Base-by-base conservation (phyloP, 345 rosid genomes). In the Brassica cretica region DNA sequence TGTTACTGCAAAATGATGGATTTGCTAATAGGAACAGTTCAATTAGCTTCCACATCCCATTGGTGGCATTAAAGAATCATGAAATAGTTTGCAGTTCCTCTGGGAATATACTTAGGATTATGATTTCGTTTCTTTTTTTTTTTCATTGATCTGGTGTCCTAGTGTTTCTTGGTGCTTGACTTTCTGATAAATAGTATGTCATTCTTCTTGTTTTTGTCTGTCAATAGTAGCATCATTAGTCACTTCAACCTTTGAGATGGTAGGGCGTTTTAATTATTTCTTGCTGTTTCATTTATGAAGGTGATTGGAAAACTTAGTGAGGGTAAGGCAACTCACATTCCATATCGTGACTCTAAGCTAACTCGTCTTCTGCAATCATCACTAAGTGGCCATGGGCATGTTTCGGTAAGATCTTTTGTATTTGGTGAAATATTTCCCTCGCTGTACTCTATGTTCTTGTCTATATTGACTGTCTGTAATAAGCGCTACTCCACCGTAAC, bases 341-440 rank as follows among this genome's bases (percentile, higher is more conserved):
- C 99, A 27, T 96, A 89, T 84, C 89, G 99, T 55, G 99, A 96
- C 81, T 96, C 99, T 55, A 96, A 96, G 85, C 97, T 96, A 62
- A 96, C 99, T 24, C 97, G 99, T 46, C 99, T 96, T 85, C 82
- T 96, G 86, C 99, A 96, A 80, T 91, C 99, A 78, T 96, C 99
- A 10, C 70, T 96, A 76, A 87, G 98, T 73, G 99, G 99, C 70
- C 98, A 89, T 70, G 99, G 99, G 15, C 98, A 96, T 87, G 98
- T 96, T 46, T 96, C 98, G 80, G 99, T 96, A 83, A 90, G 97
- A 71, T 78, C 58, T 72, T 70, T 25, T 64, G 32, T 29, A 16
- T 39, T 33, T 64, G 56, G 58, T 69, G 76, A 27, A 66, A 67
- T 67, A 21, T 67, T 67, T 58, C 75, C 14, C 64, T 58, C 1